phyloP scores from a whole-genome alignment of 2,329 filamentous ascomycete species.

The Huntiella bhutanensis region DNA sequence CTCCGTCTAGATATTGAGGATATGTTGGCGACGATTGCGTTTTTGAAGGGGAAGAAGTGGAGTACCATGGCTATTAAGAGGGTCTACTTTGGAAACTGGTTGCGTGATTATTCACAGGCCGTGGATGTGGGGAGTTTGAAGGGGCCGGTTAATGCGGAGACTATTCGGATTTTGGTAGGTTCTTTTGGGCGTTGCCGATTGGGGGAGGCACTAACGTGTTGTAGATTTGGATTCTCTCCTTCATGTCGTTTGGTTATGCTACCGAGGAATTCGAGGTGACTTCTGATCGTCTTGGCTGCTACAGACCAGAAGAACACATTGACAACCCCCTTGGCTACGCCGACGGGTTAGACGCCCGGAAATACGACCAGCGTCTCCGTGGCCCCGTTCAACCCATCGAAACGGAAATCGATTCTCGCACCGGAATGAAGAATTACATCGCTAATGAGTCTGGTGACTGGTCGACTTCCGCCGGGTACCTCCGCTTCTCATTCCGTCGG shows the following conservation, averaged over 20 bases:
- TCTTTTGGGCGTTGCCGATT: background rate
- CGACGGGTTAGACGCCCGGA: constrained; percentile 55
- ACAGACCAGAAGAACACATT: constrained; percentile 52
- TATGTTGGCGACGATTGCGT: constrained; percentile 58
- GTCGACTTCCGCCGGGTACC: constrained; percentile 77
- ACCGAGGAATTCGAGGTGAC: constrained; percentile 68
- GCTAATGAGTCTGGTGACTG: constrained; percentile 73
- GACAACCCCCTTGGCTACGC: constrained; percentile 70
- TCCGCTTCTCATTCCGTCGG: constrained; percentile 55
- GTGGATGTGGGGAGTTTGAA: constrained; percentile 66
- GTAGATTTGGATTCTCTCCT: constrained; percentile 40
- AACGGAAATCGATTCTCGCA: constrained; percentile 52
- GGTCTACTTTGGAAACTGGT: constrained; percentile 74
- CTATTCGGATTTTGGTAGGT: constrained; percentile 51
- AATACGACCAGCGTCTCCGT: constrained; percentile 63
- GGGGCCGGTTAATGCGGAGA: constrained; percentile 51
- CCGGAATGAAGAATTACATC: constrained; percentile 99
- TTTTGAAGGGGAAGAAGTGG: constrained; percentile 70
- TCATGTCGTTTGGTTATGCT: constrained; percentile 50
- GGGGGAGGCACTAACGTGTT: background rate
- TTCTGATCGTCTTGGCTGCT: constrained; percentile 54
- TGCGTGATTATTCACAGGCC: constrained; percentile 70
- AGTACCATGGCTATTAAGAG: constrained; percentile 59
- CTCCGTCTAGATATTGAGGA: constrained; percentile 49
- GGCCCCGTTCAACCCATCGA: constrained; percentile 56